Base-by-base conservation (phyloP, 139 green algal genomes). In the Raphidocelis subcapitata region DNA sequence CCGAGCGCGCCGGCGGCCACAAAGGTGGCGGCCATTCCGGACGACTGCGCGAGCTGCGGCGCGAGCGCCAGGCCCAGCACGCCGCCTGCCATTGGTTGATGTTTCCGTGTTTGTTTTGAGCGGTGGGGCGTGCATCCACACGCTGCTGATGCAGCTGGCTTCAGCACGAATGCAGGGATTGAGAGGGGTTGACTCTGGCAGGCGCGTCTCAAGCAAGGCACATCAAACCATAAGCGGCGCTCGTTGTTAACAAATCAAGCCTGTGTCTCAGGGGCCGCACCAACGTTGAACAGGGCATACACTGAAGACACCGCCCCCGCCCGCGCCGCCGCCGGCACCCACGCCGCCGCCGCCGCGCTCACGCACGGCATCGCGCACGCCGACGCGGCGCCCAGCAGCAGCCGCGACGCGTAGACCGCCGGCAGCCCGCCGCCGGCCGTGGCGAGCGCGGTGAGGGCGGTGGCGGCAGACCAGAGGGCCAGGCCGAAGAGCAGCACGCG, bases 281-380 rank as follows among this genome's bases (percentile, higher is more conserved):
- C 89, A 5, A 89, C 8, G n/a, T 80, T 89, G 77, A 85, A 94
- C 33, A 73, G 67, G 2, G 74, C 75, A 68, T 94, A 92, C 2
- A 90, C 73, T 2, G 69, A 59, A 5, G 86, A 77, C 10, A 88
- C 77, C 3, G 63, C 71, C 14, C 51, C 69, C 0, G 71, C 75
- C 54, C 82, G 77, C 8, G 66, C 49, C 15, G 28, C 62, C 8
- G 67, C 8, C 3, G 88, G 79, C 28, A 94, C 86, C 77, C 80
- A 89, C 62, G 76, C 62, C 2, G 87, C 82, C 29, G 82, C 72
- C 36, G 79, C 78, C 5, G 88, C 74, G 0, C 86, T 85, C 3
- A 87, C 81, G 23, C 79, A 76, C 1, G 89, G 89, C 86, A 94
- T 91, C 56, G 87, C 75, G 63, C 80, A 85, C 26, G 80, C 72